phyloP scores from a whole-genome alignment of 106 monocot genomes.

The Allium fistulosum region DNA sequence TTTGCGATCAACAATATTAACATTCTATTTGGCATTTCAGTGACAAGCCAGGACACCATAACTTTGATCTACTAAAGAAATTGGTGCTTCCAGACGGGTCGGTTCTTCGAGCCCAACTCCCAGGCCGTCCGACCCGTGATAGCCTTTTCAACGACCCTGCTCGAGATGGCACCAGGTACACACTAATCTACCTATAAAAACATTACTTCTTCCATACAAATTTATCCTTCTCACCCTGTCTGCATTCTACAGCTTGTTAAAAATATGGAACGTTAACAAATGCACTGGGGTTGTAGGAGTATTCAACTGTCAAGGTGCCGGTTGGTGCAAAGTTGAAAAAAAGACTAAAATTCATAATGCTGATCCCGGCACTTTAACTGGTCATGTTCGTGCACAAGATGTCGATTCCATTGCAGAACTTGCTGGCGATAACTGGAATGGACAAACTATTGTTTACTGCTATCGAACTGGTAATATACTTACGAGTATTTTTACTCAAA shows the following conservation, averaged over 20 bases:
- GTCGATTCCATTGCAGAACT: slow-evolving; percentile 39
- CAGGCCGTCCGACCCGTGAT: slow-evolving; percentile 73
- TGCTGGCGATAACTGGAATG: slow-evolving; percentile 51
- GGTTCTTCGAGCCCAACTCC: slow-evolving; percentile 62
- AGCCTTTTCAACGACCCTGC: slow-evolving; percentile 73
- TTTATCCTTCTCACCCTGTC: background rate
- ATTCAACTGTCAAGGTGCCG: slow-evolving; percentile 88
- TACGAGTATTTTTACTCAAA: background rate
- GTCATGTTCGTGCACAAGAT: slow-evolving; percentile 28
- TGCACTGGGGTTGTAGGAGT: slow-evolving; percentile 68
- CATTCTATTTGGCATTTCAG: slow-evolving; percentile 16
- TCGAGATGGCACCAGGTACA: slow-evolving; percentile 34
- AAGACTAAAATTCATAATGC: slow-evolving; percentile 57
- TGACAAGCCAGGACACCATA: slow-evolving; percentile 76
- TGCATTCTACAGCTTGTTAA: slow-evolving; percentile 43
- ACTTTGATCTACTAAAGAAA: slow-evolving; percentile 74
- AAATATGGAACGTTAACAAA: slow-evolving; percentile 86
- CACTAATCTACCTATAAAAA: background rate
- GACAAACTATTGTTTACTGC: slow-evolving; percentile 44
- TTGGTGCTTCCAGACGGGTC: slow-evolving; percentile 85
- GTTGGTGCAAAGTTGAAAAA: slow-evolving; percentile 69
- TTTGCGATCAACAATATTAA: too few relatives aligned
- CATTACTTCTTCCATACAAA: background rate
- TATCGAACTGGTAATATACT: slow-evolving; percentile 34
- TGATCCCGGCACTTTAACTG: slow-evolving; percentile 53